Conservation (phyloP, 768 basidiomycete species). For the Mycena metata region DNA sequence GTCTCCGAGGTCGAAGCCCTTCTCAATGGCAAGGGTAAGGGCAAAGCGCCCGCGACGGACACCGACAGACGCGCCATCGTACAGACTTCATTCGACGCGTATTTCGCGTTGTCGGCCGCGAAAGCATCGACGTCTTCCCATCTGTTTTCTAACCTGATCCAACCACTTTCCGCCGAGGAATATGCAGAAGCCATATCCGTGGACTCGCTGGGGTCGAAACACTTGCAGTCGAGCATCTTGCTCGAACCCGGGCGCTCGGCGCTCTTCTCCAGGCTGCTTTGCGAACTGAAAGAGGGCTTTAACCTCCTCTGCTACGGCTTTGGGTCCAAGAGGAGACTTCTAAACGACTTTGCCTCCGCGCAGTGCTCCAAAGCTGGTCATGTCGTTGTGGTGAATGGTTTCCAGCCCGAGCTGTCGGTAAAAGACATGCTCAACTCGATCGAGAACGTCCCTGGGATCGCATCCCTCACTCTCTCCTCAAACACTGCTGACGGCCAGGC, state of each 20-base stretch:
- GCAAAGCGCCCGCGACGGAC: conserved; percentile 14
- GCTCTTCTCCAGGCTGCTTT: conserved; percentile 71
- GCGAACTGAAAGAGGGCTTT: conserved; percentile 87
- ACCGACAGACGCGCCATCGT: conserved; percentile 53
- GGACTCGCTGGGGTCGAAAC: conserved; percentile 45
- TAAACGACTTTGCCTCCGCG: conserved; percentile 81
- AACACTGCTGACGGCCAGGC: conserved; percentile 72
- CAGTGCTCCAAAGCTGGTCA: conserved; percentile 72
- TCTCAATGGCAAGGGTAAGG: conserved; percentile 31
- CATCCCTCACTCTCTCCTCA: conserved; percentile 50
- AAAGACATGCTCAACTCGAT: conserved; percentile 78
- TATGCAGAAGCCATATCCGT: conserved; percentile 57
- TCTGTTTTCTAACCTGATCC: conserved; percentile 81
- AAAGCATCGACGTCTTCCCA: conserved; percentile 82
- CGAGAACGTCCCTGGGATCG: conserved; percentile 62
- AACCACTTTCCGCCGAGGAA: conserved; percentile 78
- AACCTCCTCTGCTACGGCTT: conserved; percentile 90
- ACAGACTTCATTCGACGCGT: conserved; percentile 85
- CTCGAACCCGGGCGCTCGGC: conserved; percentile 48
- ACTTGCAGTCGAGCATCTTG: conserved; percentile 52
- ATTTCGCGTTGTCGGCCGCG: conserved; percentile 76
- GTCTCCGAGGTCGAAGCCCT: conserved; percentile 26
- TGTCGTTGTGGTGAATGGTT: conserved; percentile 84
- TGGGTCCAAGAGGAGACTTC: conserved; percentile 84
- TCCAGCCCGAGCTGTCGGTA: conserved; percentile 75